A percentile compares a stretch with the other conserved stretches of the same genome.
These are phyloP conservation scores for Pichia sp. DNA, from an alignment of 1,139 yeast species.

Conservation along the genomic window DNA sequence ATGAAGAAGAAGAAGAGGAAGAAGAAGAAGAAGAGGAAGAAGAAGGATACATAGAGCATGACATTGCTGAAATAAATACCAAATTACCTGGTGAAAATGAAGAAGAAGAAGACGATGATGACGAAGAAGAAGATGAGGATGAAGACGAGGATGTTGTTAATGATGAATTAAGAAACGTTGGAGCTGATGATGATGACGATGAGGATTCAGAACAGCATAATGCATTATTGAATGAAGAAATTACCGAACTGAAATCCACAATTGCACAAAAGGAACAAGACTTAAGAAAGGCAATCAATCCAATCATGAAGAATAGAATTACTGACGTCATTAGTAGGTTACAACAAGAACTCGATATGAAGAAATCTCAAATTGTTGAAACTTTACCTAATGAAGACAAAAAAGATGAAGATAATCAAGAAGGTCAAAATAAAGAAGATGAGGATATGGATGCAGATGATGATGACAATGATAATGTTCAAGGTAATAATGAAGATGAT, in stretches of 20 bases:
- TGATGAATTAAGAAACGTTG: slow-evolving; percentile 31
- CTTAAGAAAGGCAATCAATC: slow-evolving; percentile 72
- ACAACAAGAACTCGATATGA: slow-evolving; percentile 75
- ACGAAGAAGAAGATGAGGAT: slow-evolving; percentile 36
- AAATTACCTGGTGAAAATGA: slow-evolving; percentile 20
- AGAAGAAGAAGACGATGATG: slow-evolving; percentile 31
- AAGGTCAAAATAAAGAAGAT: slow-evolving; percentile 26
- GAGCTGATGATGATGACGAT: slow-evolving; percentile 29
- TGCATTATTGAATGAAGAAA: slow-evolving; percentile 77
- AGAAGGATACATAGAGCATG: slow-evolving; percentile 29
- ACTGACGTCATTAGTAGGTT: slow-evolving; percentile 74
- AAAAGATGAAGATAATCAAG: slow-evolving; percentile 27
- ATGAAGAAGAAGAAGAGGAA: slow-evolving; percentile 29
- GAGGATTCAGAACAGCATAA: slow-evolving; percentile 54
- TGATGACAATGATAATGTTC: slow-evolving; percentile 30
- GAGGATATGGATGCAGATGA: slow-evolving; percentile 24
- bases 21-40: slow-evolving; percentile 28
- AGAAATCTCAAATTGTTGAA: slow-evolving; percentile 58
- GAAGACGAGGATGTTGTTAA: slow-evolving; percentile 47
- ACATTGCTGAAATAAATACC: slow-evolving; percentile 15
- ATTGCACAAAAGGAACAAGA: slow-evolving; percentile 72
- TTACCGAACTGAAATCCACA: slow-evolving; percentile 72
- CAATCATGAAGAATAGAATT: slow-evolving; percentile 82
- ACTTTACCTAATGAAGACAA: slow-evolving; percentile 27
- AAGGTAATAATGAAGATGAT: slow-evolving; percentile 26